phyloP scores from a whole-genome alignment of 108 stramenopile genomes.

The Schizochytrium sp. region DNA sequence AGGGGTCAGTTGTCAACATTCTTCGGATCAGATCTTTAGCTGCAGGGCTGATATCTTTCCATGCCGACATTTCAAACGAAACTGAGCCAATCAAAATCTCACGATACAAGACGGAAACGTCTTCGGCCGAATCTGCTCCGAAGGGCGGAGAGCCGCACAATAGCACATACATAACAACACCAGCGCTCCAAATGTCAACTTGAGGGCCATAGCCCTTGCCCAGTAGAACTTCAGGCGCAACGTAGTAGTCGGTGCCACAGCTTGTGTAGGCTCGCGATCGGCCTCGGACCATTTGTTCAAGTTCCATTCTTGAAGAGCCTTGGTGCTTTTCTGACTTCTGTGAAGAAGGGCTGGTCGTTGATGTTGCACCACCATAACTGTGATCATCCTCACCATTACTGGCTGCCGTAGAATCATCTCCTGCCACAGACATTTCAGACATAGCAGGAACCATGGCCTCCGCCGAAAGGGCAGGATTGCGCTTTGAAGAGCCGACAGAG shows the following conservation, averaged over 20 bases:
- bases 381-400: not conserved
- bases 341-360: too few relatives aligned
- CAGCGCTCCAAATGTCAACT: slow-evolving; percentile 93
- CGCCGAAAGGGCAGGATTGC: not conserved
- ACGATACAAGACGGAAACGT: slow-evolving; percentile 24
- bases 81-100: slow-evolving; percentile 64
- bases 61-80: slow-evolving; percentile 63
- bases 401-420: not conserved
- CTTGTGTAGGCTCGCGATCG: slow-evolving; percentile 38
- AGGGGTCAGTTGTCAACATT: slow-evolving; percentile 64
- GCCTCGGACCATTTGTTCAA: slow-evolving; percentile 18
- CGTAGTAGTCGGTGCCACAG: slow-evolving; percentile 93
- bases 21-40: slow-evolving; percentile 63
- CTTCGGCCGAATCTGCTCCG: slow-evolving; percentile 87
- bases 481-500: not conserved
- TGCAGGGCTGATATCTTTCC: slow-evolving; percentile 62
- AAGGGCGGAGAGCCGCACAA: slow-evolving; percentile 97
- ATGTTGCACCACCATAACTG: too few relatives aligned
- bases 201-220: slow-evolving; percentile 86
- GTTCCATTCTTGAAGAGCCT: not conserved
- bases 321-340: too few relatives aligned
- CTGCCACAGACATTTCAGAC: too few relatives aligned
- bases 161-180: slow-evolving; percentile 94
- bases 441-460: too few relatives aligned
- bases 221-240: slow-evolving; percentile 89